Evolutionary conservation across 2,329 filamentous ascomycete species (phyloP).

Genomic region (Emergomyces pasteurianus): DNA sequence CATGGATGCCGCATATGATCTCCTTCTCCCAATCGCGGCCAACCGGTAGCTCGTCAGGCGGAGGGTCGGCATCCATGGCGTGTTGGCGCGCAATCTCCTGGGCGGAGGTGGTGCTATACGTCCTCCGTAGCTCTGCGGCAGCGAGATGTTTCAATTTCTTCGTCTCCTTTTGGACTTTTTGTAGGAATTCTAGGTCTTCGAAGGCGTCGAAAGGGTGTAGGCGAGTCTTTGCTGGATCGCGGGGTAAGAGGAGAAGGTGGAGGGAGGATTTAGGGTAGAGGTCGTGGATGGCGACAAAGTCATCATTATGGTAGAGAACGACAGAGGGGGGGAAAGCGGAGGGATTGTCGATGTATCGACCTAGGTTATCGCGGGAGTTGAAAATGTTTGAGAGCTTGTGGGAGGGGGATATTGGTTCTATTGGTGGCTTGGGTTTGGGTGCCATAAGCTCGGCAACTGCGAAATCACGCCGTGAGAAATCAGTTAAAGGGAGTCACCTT

Average conservation of each 20-base stretch:
- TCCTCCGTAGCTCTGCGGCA: constrained; percentile 61
- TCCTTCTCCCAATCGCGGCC: constrained; percentile 71
- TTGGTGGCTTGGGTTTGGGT: constrained; percentile 9
- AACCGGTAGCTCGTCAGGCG: constrained; percentile 44
- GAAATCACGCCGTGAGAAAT: constrained; percentile 6
- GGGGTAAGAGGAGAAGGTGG: constrained; percentile 79
- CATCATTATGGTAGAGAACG: constrained; percentile 54
- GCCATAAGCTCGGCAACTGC: constrained; percentile 9
- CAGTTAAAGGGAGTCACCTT: background rate
- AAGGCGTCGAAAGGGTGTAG: constrained; percentile 70
- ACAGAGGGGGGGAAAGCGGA: constrained; percentile 45
- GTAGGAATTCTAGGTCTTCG: constrained; percentile 56
- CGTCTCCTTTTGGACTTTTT: constrained; percentile 49
- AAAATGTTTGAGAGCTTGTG: constrained; percentile 19
- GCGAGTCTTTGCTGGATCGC: constrained; percentile 47
- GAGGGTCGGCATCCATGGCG: constrained; percentile 49
- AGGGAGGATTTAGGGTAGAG: constrained; percentile 73
- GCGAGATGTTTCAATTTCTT: constrained; percentile 51
- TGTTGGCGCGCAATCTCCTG: constrained; percentile 51
- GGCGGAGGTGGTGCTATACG: constrained; percentile 51
- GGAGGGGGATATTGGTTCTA: background rate
- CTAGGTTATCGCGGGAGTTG: constrained; percentile 48
- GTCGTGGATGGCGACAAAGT: constrained; percentile 70
- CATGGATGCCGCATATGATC: constrained; percentile 69
- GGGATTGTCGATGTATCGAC: constrained; percentile 54